Conservation (phyloP, 129 eudicot species). For the Saposhnikovia divaricata region DNA sequence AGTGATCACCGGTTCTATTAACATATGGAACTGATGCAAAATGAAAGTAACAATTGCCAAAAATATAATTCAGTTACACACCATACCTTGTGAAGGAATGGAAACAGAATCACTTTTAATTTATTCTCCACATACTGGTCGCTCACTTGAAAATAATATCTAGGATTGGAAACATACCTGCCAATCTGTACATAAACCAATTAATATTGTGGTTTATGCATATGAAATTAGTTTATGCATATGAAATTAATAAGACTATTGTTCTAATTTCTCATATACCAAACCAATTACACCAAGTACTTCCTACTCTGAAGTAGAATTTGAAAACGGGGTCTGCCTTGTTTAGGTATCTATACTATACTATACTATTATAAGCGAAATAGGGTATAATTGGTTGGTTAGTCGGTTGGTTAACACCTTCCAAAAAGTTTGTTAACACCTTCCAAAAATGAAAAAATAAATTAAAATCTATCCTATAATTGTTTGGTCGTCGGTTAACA, state of each 20-base stretch:
- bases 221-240: background rate
- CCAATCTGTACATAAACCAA: slow-evolving; percentile 13
- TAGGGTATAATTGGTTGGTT: no score
- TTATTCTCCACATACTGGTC: slow-evolving; percentile 41
- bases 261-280: background rate
- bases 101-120: slow-evolving; percentile 34
- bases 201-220: background rate
- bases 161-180: slow-evolving; percentile 29
- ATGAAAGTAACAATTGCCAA: background rate
- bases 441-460: no score
- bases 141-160: slow-evolving; percentile 40
- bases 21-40: background rate
- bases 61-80: background rate
- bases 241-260: background rate
- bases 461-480: no score
- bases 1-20: background rate
- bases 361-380: no score
- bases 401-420: no score
- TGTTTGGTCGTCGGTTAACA: no score
- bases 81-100: slow-evolving; percentile 37
- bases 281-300: background rate
- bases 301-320: no score
- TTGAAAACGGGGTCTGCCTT: no score
- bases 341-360: no score
- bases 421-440: no score